Base-by-base conservation (phyloP, 2,329 filamentous ascomycete genomes). In the Penicillium nordicum region DNA sequence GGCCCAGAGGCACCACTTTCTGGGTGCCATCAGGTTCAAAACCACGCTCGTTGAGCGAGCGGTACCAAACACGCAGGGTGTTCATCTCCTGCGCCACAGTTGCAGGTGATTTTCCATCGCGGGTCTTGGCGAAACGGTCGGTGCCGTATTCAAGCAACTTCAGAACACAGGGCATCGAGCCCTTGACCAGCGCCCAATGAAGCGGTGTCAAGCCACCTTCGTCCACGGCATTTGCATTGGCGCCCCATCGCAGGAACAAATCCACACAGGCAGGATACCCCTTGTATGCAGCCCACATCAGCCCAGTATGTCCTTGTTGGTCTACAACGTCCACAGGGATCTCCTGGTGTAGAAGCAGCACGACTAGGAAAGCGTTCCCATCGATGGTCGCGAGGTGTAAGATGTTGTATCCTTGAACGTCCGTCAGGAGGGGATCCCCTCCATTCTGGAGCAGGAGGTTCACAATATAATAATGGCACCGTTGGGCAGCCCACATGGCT, bases 231-330 rank as follows among this genome's bases (percentile, higher is more conserved):
- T 96, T 91, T 9, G 97, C 91, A 70, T 92, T 94, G 37, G 94
- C 94, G 51, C 94, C 95, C 92, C 94, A 99, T 65, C 92, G 86
- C 57, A 99, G 78, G 63, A 96, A 93, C 42, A 97, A 75, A 70
- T 97, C 94, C 46, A 97, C 93, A 66, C 91, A 96, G 45, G 88
- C 87, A 0, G 93, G 90, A 71, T 88, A 97, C 36, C 95, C 94
- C 76, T 99, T 99, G 79, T 99, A 99, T 16, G 93, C 93, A 18
- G 94, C 91, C 94, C 94, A 99, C 94, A 99, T 99, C 59, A 99
- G 81, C 58, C 88, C 88, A 1, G 94, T 97, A 74, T 99, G 95
- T 6, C 92, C 91, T 71, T 92, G 93, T 49, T 85, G 85, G 75
- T 99, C 94, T 51, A 88, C 82, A 6, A 94, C 89, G 71, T 99